Evolutionary conservation across 257 asterid genomes (phyloP).

Genomic region (Lithospermum erythrorhizon): DNA sequence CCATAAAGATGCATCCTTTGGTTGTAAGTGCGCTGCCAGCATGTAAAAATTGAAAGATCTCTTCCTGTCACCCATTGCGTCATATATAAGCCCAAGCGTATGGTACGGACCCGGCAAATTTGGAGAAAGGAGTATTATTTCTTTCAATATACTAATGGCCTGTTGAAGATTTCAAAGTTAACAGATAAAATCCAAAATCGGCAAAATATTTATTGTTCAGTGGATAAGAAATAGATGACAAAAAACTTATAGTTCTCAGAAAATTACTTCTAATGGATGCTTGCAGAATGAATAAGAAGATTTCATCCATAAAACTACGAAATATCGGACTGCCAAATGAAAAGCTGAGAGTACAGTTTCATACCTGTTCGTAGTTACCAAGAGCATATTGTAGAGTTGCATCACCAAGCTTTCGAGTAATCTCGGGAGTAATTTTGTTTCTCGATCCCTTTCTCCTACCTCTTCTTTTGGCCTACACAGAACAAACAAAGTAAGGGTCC

Average conservation of each 20-base stretch:
- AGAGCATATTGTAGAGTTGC: slow-evolving; percentile 67
- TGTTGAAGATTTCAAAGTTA: slow-evolving; percentile 21
- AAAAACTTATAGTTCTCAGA: background rate
- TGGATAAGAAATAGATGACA: background rate
- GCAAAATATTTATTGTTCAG: slow-evolving; percentile 2
- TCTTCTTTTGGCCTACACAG: slow-evolving; percentile 31
- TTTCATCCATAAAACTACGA: background rate
- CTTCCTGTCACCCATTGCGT: slow-evolving; percentile 44
- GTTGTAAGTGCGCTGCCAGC: slow-evolving; percentile 79
- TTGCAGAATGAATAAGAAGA: background rate
- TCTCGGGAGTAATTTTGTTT: slow-evolving; percentile 47
- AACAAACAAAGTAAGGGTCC: slow-evolving; percentile 9
- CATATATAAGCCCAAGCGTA: slow-evolving; percentile 63
- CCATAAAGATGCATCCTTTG: slow-evolving; percentile 76
- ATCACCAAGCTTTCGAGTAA: slow-evolving; percentile 65
- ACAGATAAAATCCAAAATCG: slow-evolving; percentile 4
- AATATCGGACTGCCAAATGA: background rate
- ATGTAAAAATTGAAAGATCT: slow-evolving; percentile 59
- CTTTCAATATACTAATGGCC: slow-evolving; percentile 53
- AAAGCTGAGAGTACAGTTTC: slow-evolving; percentile 1
- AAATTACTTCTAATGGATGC: background rate
- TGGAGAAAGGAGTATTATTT: slow-evolving; percentile 76
- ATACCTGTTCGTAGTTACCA: slow-evolving; percentile 65
- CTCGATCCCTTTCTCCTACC: slow-evolving; percentile 69
- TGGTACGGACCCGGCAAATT: slow-evolving; percentile 67